Conservation (phyloP, 164 flowering plant species). For the Buxus sempervirens region DNA sequence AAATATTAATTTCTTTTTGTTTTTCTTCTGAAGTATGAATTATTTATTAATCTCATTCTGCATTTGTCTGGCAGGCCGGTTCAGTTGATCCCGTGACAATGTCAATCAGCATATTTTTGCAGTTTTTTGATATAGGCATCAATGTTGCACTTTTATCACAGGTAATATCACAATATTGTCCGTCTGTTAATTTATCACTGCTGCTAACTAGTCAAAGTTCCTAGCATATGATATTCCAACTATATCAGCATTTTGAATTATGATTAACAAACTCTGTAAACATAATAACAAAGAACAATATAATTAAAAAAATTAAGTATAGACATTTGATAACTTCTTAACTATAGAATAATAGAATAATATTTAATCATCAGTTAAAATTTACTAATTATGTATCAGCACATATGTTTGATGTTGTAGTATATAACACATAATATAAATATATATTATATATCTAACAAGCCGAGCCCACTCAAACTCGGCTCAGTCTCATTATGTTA, state of each 20-base stretch:
- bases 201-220: background rate
- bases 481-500: too few species aligned
- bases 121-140: slow-evolving; percentile 94
- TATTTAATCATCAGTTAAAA: too few species aligned
- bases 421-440: too few species aligned
- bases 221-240: background rate
- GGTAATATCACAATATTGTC: slow-evolving; percentile 30
- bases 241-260: background rate
- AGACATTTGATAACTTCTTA: too few species aligned
- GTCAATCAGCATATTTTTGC: slow-evolving; percentile 81
- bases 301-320: too few species aligned
- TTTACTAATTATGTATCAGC: too few species aligned
- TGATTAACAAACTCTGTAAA: background rate
- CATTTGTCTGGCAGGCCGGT: slow-evolving; percentile 66
- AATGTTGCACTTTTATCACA: slow-evolving; percentile 79
- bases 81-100: slow-evolving; percentile 93
- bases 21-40: background rate
- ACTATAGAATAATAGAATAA: too few species aligned
- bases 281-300: too few species aligned
- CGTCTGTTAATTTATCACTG: background rate
- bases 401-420: too few species aligned
- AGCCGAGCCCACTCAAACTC: too few species aligned
- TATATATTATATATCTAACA: too few species aligned
- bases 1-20: background rate
- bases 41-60: background rate